Base-by-base conservation (phyloP, 1,139 yeast genomes). In the Lodderomyces metapsilosis region DNA sequence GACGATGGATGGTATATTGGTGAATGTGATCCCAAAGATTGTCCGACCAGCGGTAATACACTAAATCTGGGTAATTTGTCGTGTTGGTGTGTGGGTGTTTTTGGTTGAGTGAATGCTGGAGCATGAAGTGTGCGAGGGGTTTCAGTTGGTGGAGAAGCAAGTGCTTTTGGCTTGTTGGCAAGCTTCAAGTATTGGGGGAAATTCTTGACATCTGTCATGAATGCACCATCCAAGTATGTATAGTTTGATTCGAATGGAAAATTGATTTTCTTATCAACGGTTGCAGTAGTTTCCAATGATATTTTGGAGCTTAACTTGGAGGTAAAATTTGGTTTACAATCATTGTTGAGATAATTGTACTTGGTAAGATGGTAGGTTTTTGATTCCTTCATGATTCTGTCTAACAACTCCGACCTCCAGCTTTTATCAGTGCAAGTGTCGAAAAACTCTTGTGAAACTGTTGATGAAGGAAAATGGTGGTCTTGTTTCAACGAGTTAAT, bases 241-340 rank as follows among this genome's bases (percentile, higher is more conserved):
- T 77, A 77, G 50, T 77, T 76, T 18, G 77, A 73, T 51, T 76
- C 79, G 53, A 71, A 78, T 6, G 82, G 82, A 51, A 74, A 78
- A 53, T 76, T 72, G 38, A 74, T 69, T 48, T 69, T 69, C 40
- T 69, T 59, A 12, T 36, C 30, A 20, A 24, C 20, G 22, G 30
- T 15, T 36, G 49, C 49, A 39, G 57, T 49, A 2, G 40, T 57
- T n/a, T 66, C 51, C 38, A 56, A 58, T 39, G 56, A 58, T 34
- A 64, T 62, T 46, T 66, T 68, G 37, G 67, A 56, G 40, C 71
- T 60, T 35, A 71, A 64, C 31, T 70, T 66, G 9, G 74, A 63
- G 50, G 70, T 73, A 48, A 72, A 71, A 17, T 57, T 54, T 22
- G 78, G 78, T 46, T 64, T 67, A 21, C 28, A 21, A 41, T 54